Base-by-base conservation (phyloP, 2,329 filamentous ascomycete genomes). In the Neonectria sp. region DNA sequence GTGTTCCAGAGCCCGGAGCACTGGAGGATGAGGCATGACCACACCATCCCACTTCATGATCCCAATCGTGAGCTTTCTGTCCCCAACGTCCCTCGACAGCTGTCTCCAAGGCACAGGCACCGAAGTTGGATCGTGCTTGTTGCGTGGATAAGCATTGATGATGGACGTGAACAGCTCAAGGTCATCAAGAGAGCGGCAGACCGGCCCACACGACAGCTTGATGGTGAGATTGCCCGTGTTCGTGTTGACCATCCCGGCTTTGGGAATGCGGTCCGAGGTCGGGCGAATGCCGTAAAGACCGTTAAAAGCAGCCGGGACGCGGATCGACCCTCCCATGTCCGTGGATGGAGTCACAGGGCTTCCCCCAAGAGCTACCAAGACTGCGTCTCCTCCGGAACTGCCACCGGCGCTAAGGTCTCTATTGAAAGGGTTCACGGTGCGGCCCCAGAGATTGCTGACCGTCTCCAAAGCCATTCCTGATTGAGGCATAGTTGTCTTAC, bases 371-470 rank as follows among this genome's bases (percentile, higher is more conserved):
- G 78, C 78, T 6, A 83, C 61, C 6, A 83, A 67, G 2, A 80
- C 78, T 2, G 70, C 74, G 43, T 81, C 79, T 1, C 91, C 91
- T 7, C 91, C 91, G 0, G 87, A 88, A 1, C 85, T 88, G 2
- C 91, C 91, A 4, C 91, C 91, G 0, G 88, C 86, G 0, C 86
- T 88, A 21, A 89, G 82, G n/a, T 82, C 79, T 3, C 86, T 82
- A 64, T 91, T 91, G 53, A 84, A 79, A 0, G 91, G 90, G 71
- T 91, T 92, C 25, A 91, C 76, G 0, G 86, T 87, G 29, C 86
- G 84, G 3, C 89, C 89, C 68, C 86, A 89, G 37, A 91, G 77
- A 70, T 92, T 91, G 69, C 35, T 37, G 35, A 37, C 35, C 35
- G 35, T 37, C 35, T 37, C 35, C 35, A 37, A 17, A 37, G 35